Evolutionary conservation across 2,329 filamentous ascomycete genomes (phyloP).

Genomic region (Aspergillus terreus): DNA sequence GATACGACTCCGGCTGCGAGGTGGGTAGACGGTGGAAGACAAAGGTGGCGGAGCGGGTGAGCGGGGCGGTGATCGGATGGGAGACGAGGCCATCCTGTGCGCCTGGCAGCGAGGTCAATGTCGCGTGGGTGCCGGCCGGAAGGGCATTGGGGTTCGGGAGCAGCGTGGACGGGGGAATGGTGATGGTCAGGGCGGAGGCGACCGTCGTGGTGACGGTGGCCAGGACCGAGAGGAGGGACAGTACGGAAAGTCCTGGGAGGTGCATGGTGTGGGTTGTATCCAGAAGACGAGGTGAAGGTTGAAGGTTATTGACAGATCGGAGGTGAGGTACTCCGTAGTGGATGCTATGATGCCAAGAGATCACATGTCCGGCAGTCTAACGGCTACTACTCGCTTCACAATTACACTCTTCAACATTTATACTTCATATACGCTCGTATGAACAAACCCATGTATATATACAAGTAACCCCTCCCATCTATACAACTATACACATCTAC

Average conservation of each 20-base stretch:
- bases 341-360: neutral
- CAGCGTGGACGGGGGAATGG: conserved; percentile 39
- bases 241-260: conserved; percentile 6
- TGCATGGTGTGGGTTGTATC: conserved; percentile 11
- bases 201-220: conserved; percentile 15
- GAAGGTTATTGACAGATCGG: neutral
- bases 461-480: neutral
- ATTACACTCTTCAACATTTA: too few species aligned
- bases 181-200: conserved; percentile 33
- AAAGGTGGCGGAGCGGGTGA: conserved; percentile 68
- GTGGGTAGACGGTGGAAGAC: conserved; percentile 66
- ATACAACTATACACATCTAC: conserved; percentile 16
- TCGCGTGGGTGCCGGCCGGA: conserved; percentile 48
- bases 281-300: neutral
- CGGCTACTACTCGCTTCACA: neutral
- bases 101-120: conserved; percentile 42
- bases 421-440: too few species aligned
- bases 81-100: neutral
- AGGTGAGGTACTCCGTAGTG: neutral
- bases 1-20: conserved; percentile 56
- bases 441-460: neutral
- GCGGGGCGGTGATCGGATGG: conserved; percentile 46
- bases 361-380: neutral
- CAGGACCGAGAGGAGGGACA: conserved; percentile 15
- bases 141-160: conserved; percentile 43